Conservation (phyloP, 169 alveolate genomes). For the Toxoplasma gondii region DNA sequence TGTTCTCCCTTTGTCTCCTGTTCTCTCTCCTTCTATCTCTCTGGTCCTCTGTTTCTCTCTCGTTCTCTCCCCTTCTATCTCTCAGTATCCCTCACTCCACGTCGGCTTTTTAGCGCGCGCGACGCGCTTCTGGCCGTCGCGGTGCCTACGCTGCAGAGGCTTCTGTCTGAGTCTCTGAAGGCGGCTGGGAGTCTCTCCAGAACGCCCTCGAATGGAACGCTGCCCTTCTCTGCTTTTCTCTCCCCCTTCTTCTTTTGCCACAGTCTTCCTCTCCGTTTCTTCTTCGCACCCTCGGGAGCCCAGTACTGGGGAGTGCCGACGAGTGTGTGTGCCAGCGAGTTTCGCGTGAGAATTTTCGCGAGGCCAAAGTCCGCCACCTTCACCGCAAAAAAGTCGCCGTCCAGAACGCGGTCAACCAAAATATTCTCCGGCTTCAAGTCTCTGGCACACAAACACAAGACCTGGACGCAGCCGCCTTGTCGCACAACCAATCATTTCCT, state of each 20-base stretch:
- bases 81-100: too few relatives aligned
- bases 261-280: neutral
- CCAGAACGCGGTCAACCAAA: slow-evolving; percentile 56
- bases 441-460: slow-evolving; percentile 24
- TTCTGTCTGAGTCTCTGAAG: too few relatives aligned
- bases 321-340: slow-evolving; percentile 71
- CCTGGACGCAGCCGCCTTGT: neutral
- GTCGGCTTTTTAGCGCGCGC: too few relatives aligned
- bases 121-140: too few relatives aligned
- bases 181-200: too few relatives aligned
- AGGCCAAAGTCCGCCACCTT: slow-evolving; percentile 79
- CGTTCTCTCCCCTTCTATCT: neutral
- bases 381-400: slow-evolving; percentile 70
- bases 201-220: too few relatives aligned
- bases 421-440: slow-evolving; percentile 76
- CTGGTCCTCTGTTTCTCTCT: neutral
- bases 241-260: too few relatives aligned
- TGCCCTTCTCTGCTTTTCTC: too few relatives aligned
- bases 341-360: slow-evolving; percentile 65
- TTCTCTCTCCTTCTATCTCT: neutral
- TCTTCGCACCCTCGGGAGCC: slow-evolving; percentile 53
- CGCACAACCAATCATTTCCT: neutral
- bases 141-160: too few relatives aligned
- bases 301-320: slow-evolving; percentile 79
- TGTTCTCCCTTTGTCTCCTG: neutral